These are phyloP conservation scores for Fusarium sacchari DNA, from an alignment of 2,329 filamentous ascomycete species.

Conservation along the genomic window DNA sequence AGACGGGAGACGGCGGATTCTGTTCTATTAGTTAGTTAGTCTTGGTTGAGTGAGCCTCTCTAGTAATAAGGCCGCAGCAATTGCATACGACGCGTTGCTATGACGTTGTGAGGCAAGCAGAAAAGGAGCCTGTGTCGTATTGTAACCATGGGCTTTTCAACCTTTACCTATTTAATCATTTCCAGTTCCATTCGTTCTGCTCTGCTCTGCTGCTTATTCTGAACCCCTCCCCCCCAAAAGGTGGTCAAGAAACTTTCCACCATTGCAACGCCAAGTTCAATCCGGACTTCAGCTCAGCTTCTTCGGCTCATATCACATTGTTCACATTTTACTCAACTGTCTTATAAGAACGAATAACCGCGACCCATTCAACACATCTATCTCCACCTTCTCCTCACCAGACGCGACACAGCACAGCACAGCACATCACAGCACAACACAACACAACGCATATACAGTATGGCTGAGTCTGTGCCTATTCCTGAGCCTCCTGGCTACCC, in stretches of 20 bases:
- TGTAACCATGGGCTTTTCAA: not conserved
- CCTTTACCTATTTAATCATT: not conserved
- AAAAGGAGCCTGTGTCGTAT: constrained; percentile 1
- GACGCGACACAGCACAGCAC: not conserved
- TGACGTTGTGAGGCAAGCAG: constrained; percentile 11
- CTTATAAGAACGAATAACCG: not conserved
- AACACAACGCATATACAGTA: constrained; percentile 17
- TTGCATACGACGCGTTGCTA: constrained; percentile 8
- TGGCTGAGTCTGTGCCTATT: constrained; percentile 59
- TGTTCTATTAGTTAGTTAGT: not conserved
- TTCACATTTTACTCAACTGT: not conserved
- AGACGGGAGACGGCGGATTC: not conserved
- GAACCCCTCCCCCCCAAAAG: no score
- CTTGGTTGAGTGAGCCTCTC: not conserved
- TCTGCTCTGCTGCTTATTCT: not conserved
- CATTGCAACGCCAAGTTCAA: constrained; percentile 4
- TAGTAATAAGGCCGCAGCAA: not conserved
- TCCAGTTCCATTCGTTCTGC: not conserved
- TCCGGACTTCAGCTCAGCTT: not conserved
- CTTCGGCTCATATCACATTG: not conserved
- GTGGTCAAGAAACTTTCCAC: constrained; percentile 13
- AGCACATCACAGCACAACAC: not conserved
- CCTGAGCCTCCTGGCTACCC: constrained; percentile 72
- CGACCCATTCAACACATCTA: not conserved
- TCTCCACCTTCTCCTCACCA: not conserved